Evolutionary conservation across 2,329 filamentous ascomycete genomes (phyloP), one percentile per base, ranked within the genome.

Genomic region (Xylariaceae sp.): DNA sequence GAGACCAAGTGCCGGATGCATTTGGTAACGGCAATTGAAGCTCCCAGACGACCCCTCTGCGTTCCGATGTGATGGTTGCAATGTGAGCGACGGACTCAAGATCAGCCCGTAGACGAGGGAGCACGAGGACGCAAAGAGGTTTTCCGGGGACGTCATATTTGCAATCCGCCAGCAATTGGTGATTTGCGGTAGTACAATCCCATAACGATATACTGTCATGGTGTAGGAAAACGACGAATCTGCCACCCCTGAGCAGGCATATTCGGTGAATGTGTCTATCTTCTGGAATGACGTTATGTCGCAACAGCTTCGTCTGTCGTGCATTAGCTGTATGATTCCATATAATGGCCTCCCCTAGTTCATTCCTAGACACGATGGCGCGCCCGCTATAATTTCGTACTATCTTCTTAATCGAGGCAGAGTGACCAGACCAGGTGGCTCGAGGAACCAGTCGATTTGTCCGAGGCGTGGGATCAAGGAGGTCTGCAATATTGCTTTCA

Each of bases 351-450:
- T 96, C 90, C 57, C 91, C 89, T 43, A 87, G 80, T 56, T 86
- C 81, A 0, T 93, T 96, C 49, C 91, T 83, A 6, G 93, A 96
- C 29, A 96, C 86, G 43, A 96, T 79, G 3, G 91, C 89, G 61
- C 86, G 82, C 7, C 92, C 93, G 66, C 87, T 90, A 43, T 89
- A 89, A 67, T 93, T 96, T 58, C 92, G 88, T 44, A 96, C 88
- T 57, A 96, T 90, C 70, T 96, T 96, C 67, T 89, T 88, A 59
- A 97, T 86, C 0, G 90, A 81, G 16, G 83, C 83, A 16, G 89
- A 89, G 75, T 97, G 93, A 1, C 93, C 93, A 1, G 91, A 91
- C 90, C 92, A 96, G 1, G 87, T 81, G 2, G 85, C 82, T 59
- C 83, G 84, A 14, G 85, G 79, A 19, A 77, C 74, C 16, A 96